Base-by-base conservation (phyloP, 1,139 yeast species). In the Candida anutae region DNA sequence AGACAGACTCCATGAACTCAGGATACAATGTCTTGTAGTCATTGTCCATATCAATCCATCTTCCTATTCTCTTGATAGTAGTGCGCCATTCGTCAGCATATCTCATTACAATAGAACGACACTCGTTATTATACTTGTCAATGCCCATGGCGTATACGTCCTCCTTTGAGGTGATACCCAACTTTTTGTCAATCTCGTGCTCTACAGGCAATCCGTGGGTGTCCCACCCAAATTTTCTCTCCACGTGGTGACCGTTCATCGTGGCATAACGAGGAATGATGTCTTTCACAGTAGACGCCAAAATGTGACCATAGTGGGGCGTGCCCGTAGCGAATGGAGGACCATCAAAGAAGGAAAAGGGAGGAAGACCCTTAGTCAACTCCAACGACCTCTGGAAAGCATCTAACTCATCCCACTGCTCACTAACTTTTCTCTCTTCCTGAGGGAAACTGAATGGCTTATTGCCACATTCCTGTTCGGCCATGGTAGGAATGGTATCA, bases 301-400 rank as follows among this genome's bases (percentile, higher is more conserved):
- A 68, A 50, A 90, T 80, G 53, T 90, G 99, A 36, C 99, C 99
- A 54, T 90, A 93, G 55, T 90, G 99, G 26, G 99, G 99, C 22
- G 96, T 84, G 52, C 98, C 97, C 4, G 98, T 90, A 33, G 99
- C 99, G 58, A 90, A 90, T 42, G 99, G 99, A 9, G 99, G 99
- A 19, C 99, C 99, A 58, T 90, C 99, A 51, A 84, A 93, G 55
- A 90, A 90, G 25, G 96, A 76, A 56, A 88, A 90, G 32, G 79
- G 81, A 22, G 94, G 94, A 42, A 78, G 74, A 35, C 74, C 97
- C 53, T 88, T 70, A 28, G 94, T 83, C 41, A 87, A 67, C 55
- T 87, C 78, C 40, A 87, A 56, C 24, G 94, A 77, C 29, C 84
- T 79, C 42, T 85, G 87, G 66, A 93, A 93, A 13, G 98, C 98